These are phyloP conservation scores for Vaccinium myrtillus DNA, from an alignment of 148 eudicot genomes.

Conservation along the genomic window DNA sequence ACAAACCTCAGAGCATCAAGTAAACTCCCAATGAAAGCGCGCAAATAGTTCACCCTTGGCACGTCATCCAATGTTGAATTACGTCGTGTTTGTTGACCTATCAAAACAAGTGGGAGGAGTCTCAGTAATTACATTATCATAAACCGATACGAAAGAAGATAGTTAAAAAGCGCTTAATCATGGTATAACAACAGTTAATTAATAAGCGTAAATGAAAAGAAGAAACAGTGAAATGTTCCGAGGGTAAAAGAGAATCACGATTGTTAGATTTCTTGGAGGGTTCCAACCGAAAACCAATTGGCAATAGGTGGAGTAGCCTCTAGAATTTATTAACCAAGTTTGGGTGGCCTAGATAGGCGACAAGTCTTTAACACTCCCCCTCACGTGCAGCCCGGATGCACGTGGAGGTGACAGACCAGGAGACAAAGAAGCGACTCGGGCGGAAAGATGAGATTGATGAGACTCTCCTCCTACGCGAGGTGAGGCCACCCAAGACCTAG, in stretches of 20 bases:
- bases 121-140: neutral
- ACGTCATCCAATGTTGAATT: constrained; percentile 29
- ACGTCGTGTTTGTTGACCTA: constrained; percentile 39
- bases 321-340: too few species aligned
- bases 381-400: too few species aligned
- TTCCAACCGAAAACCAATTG: too few species aligned
- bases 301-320: too few species aligned
- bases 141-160: neutral
- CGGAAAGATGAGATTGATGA: too few species aligned
- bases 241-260: neutral
- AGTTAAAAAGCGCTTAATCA: neutral
- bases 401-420: too few species aligned
- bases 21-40: constrained; percentile 8
- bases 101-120: neutral
- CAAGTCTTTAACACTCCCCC: too few species aligned
- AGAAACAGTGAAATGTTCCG: neutral
- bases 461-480: too few species aligned
- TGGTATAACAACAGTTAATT: neutral
- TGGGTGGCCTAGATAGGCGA: too few species aligned
- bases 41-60: constrained; percentile 13
- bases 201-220: neutral
- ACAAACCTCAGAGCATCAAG: constrained; percentile 51
- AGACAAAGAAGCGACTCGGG: too few species aligned
- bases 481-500: too few species aligned
- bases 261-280: too few species aligned